These are phyloP conservation scores for Solanum sitiens DNA, from an alignment of 257 asterid genomes.

Conservation along the genomic window DNA sequence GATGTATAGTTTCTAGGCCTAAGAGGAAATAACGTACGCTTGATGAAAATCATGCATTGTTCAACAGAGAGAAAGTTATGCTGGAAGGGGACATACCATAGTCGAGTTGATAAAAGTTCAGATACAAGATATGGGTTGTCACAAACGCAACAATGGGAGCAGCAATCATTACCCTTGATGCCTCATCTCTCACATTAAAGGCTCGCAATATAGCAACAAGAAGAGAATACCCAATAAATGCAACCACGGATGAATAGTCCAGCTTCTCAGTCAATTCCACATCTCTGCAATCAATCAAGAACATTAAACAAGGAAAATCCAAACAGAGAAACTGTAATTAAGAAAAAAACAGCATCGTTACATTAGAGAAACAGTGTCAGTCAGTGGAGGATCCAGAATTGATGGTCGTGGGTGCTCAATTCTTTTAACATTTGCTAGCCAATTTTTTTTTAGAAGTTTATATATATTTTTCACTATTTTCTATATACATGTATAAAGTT, in stretches of 20 bases:
- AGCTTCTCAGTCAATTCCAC: conserved; percentile 75
- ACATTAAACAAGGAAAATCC: not conserved
- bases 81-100: conserved; percentile 32
- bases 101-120: conserved; percentile 42
- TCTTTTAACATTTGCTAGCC: too few species aligned
- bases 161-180: conserved; percentile 59
- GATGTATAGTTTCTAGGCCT: not conserved
- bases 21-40: not conserved
- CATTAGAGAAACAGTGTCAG: not conserved
- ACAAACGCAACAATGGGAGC: conserved; percentile 49
- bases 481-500: too few species aligned
- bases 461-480: too few species aligned
- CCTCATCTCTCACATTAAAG: conserved; percentile 36
- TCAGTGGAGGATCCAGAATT: too few species aligned
- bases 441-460: too few species aligned
- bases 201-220: conserved; percentile 35
- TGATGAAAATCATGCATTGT: not conserved
- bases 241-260: conserved; percentile 43
- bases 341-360: not conserved
- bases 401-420: too few species aligned
- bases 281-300: conserved; percentile 31
- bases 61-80: not conserved
- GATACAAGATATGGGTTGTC: conserved; percentile 42
- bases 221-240: conserved; percentile 45
- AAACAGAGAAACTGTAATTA: not conserved